A percentile compares a stretch with the other conserved stretches of the same genome.
phyloP scores from a whole-genome alignment of 2,329 filamentous ascomycete genomes.

The Monosporascus cannonballus region DNA sequence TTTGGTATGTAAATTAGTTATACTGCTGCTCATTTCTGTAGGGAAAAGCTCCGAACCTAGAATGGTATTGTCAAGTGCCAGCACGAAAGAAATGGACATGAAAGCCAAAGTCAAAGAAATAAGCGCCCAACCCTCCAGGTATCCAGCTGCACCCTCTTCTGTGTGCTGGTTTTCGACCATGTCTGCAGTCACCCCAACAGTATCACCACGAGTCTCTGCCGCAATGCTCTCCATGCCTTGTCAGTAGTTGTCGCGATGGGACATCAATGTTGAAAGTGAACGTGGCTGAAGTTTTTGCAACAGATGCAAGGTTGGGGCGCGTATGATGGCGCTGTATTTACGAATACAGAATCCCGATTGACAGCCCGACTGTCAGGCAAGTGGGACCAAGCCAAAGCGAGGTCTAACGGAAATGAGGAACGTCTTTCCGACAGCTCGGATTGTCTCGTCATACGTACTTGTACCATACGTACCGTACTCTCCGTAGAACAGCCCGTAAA shows the following conservation, averaged over 20 bases:
- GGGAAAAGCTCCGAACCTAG: neutral
- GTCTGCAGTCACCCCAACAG: neutral
- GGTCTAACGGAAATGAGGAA: no score
- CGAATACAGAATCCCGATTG: no score
- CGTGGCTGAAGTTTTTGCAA: no score
- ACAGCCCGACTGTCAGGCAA: no score
- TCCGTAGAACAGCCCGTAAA: no score
- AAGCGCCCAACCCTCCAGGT: neutral
- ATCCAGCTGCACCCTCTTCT: neutral
- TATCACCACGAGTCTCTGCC: neutral
- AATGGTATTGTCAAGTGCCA: conserved; percentile 3
- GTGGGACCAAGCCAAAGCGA: no score
- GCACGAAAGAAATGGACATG: neutral
- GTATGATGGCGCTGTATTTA: no score
- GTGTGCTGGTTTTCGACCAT: neutral
- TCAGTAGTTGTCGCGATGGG: neutral
- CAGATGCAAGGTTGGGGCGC: no score
- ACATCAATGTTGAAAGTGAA: no score
- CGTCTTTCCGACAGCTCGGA: no score
- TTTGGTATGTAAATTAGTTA: neutral
- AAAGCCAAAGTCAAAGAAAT: neutral
- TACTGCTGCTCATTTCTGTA: neutral
- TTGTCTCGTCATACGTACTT: no score
- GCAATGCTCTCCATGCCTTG: neutral
- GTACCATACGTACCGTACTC: no score